These are phyloP conservation scores for Sisymbrium irio DNA, from an alignment of 345 rosid genomes.

Conservation along the genomic window DNA sequence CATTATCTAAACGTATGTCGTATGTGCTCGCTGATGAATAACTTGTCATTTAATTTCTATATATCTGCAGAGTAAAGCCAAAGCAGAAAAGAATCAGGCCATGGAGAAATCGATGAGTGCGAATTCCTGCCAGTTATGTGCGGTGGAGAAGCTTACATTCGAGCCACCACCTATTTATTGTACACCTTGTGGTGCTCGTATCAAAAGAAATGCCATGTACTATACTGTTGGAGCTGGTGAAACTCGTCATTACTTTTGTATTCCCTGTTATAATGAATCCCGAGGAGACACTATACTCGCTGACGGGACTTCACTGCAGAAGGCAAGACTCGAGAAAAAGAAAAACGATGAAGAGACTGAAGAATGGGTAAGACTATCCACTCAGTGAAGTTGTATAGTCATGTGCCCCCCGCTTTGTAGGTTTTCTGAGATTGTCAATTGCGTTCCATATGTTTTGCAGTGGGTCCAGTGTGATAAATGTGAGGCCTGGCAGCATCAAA, in stretches of 20 bases:
- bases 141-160: slow-evolving; percentile 96
- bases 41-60: slow-evolving; percentile 14
- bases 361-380: slow-evolving; percentile 75
- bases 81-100: slow-evolving; percentile 94
- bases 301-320: slow-evolving; percentile 65
- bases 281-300: slow-evolving; percentile 78
- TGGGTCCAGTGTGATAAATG: slow-evolving; percentile 99
- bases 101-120: slow-evolving; percentile 98
- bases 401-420: slow-evolving; percentile 9
- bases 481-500: slow-evolving; percentile 99
- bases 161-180: slow-evolving; percentile 99
- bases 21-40: slow-evolving; percentile 13
- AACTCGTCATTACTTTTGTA: slow-evolving; percentile 85
- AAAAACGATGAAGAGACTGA: slow-evolving; percentile 98
- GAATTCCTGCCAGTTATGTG: slow-evolving; percentile 98
- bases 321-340: slow-evolving; percentile 92
- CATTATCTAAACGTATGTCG: background rate
- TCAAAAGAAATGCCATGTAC: slow-evolving; percentile 96
- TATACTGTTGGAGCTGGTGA: slow-evolving; percentile 90
- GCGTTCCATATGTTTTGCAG: slow-evolving; percentile 45
- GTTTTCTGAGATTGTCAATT: slow-evolving; percentile 13
- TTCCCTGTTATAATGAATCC: slow-evolving; percentile 93
- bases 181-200: slow-evolving; percentile 93
- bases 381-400: background rate
- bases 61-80: slow-evolving; percentile 79